phyloP scores from a whole-genome alignment of 805 yeast species.

The Myxozyma melibiosi region DNA sequence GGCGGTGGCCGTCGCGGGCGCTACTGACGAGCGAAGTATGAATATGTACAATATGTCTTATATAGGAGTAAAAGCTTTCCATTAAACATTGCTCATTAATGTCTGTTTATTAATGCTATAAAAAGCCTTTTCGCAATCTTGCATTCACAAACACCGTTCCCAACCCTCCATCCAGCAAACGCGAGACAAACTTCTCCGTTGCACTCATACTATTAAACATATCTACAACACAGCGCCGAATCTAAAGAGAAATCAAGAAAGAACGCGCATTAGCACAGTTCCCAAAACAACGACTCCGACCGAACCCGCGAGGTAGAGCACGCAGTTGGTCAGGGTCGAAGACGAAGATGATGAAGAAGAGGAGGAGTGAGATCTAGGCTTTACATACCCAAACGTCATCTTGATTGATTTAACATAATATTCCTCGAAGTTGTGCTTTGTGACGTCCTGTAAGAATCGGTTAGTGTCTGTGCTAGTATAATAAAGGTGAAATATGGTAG shows the following conservation, averaged over 20 bases:
- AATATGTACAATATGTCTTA: background rate
- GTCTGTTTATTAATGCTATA: too few species aligned
- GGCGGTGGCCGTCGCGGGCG: slow-evolving; percentile 14
- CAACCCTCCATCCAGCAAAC: too few species aligned
- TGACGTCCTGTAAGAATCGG: slow-evolving; percentile 58
- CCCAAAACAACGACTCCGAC: slow-evolving; percentile 12
- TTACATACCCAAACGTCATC: slow-evolving; percentile 70
- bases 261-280: slow-evolving; percentile 24
- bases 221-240: slow-evolving; percentile 84
- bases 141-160: too few species aligned
- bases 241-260: slow-evolving; percentile 5
- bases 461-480: background rate
- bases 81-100: background rate
- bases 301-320: background rate
- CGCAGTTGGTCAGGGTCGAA: background rate
- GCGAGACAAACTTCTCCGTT: too few species aligned
- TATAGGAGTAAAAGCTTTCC: background rate
- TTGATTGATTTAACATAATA: slow-evolving; percentile 89
- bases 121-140: too few species aligned
- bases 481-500: background rate
- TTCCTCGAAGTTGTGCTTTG: slow-evolving; percentile 79
- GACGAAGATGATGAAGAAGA: background rate
- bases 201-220: too few species aligned
- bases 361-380: background rate
- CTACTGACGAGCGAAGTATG: background rate